Percentiles rank a stretch among this genome's conserved stretches.
These are phyloP conservation scores for Aspergillus neotritici DNA, from an alignment of 2,329 filamentous ascomycete genomes.

Conservation along the genomic window DNA sequence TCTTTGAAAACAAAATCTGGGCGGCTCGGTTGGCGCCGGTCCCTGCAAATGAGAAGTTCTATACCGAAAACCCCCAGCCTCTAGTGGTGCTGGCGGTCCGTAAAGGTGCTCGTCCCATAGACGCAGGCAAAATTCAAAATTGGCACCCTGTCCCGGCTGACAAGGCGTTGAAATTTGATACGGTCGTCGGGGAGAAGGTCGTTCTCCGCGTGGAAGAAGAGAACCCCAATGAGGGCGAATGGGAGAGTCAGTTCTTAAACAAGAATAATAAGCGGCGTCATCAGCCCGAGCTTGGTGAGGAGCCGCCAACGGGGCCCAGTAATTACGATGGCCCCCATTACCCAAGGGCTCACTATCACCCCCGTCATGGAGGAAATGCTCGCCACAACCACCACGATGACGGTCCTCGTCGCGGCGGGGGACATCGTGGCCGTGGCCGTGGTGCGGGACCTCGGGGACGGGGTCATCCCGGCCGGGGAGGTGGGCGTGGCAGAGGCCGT, in stretches of 20 bases:
- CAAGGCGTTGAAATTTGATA: conserved; percentile 71
- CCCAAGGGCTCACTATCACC: conserved; percentile 20
- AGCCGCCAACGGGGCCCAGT: conserved; percentile 25
- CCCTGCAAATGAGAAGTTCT: conserved; percentile 59
- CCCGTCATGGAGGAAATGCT: conserved; percentile 26
- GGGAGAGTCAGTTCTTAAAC: conserved; percentile 58
- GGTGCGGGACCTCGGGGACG: conserved; percentile 36
- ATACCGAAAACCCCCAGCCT: conserved; percentile 73
- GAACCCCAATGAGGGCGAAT: conserved; percentile 55
- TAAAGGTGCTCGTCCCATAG: conserved; percentile 68
- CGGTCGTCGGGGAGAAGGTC: conserved; percentile 78
- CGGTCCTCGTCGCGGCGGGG: conserved; percentile 34
- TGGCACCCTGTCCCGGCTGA: conserved; percentile 73
- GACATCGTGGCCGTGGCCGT: conserved; percentile 31
- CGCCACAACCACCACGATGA: conserved; percentile 39
- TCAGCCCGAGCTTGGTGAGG: conserved; percentile 57
- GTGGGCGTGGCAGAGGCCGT: conserved; percentile 42
- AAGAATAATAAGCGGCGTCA: conserved; percentile 53
- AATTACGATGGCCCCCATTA: conserved; percentile 20
- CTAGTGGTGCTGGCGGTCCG: conserved; percentile 77
- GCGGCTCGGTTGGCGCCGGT: conserved; percentile 73
- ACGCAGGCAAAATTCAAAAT: conserved; percentile 73
- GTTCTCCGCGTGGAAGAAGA: conserved; percentile 75
- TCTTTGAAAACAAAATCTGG: conserved; percentile 77
- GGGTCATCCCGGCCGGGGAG: conserved; percentile 32